Percentiles rank a stretch among this genome's conserved stretches.
Evolutionary conservation across 345 rosid genomes (phyloP).

Genomic region (Xanthoceras sorbifolium): DNA sequence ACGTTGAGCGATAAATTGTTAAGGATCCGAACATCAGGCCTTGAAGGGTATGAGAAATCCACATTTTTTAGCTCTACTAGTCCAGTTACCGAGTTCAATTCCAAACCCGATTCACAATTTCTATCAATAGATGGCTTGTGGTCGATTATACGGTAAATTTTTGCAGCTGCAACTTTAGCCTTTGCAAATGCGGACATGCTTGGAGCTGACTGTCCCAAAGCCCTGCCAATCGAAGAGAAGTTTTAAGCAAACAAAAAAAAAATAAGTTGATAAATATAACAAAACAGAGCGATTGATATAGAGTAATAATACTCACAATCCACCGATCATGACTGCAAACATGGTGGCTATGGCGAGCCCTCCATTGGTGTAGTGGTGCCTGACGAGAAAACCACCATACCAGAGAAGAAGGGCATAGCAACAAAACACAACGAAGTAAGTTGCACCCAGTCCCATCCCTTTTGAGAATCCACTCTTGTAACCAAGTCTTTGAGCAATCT

Average conservation of each 20-base stretch:
- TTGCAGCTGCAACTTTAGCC: conserved; percentile 93
- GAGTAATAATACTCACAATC: conserved; percentile 63
- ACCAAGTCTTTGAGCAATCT: conserved; percentile 74
- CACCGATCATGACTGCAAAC: conserved; percentile 98
- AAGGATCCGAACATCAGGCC: conserved; percentile 77
- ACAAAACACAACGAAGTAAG: conserved; percentile 94
- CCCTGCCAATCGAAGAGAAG: conserved; percentile 45
- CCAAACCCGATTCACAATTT: conserved; percentile 66
- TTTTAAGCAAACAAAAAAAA: background rate
- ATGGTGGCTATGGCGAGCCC: conserved; percentile 95
- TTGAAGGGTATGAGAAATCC: conserved; percentile 87
- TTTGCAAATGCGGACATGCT: conserved; percentile 89
- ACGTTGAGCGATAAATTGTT: conserved; percentile 76
- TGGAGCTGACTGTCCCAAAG: conserved; percentile 92
- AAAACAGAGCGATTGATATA: conserved; percentile 19
- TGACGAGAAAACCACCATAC: conserved; percentile 93
- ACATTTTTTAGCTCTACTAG: conserved; percentile 76
- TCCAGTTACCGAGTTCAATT: conserved; percentile 72
- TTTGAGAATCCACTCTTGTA: conserved; percentile 84
- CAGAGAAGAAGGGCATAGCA: conserved; percentile 91
- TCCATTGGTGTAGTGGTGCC: conserved; percentile 91
- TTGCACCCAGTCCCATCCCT: conserved; percentile 95
- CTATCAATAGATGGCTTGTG: conserved; percentile 72
- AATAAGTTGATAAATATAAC: background rate
- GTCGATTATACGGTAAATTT: conserved; percentile 80